Conservation (phyloP, 2,329 filamentous ascomycete species). For the Fusarium oxysporum region DNA sequence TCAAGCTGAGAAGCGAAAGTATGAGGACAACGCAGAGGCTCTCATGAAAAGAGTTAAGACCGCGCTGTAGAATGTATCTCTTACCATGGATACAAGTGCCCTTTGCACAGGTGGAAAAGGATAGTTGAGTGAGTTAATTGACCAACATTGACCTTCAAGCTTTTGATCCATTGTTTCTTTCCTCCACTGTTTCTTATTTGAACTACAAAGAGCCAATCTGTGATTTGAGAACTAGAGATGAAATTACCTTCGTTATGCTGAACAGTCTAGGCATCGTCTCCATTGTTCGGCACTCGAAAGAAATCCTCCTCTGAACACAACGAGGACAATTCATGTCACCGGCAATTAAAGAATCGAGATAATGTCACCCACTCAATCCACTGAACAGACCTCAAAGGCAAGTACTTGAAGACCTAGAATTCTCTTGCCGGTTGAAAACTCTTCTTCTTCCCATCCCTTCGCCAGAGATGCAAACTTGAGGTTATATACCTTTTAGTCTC, state of each 20-base stretch:
- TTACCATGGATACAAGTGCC: background rate
- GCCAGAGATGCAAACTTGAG: background rate
- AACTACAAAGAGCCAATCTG: too few species aligned
- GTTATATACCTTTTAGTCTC: too few species aligned
- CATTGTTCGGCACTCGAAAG: background rate
- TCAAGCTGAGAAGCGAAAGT: background rate
- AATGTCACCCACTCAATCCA: background rate
- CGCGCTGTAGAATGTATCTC: background rate
- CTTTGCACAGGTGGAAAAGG: background rate
- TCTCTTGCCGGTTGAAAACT: background rate
- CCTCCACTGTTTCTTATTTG: too few species aligned
- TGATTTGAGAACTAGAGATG: too few species aligned
- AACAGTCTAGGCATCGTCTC: background rate
- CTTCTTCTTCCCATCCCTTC: fast-evolving
- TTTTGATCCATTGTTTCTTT: background rate
- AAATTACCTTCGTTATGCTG: too few species aligned
- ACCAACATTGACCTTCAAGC: background rate
- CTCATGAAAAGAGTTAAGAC: fast-evolving
- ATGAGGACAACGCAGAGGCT: fast-evolving
- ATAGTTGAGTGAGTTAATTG: background rate
- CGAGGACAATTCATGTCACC: too few species aligned
- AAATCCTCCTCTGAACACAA: background rate
- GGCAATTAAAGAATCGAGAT: too few species aligned
- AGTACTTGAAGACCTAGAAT: background rate
- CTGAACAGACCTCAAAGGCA: fast-evolving